These are phyloP conservation scores for Skeletonema grethae DNA, from an alignment of 108 stramenopile genomes.

Conservation along the genomic window DNA sequence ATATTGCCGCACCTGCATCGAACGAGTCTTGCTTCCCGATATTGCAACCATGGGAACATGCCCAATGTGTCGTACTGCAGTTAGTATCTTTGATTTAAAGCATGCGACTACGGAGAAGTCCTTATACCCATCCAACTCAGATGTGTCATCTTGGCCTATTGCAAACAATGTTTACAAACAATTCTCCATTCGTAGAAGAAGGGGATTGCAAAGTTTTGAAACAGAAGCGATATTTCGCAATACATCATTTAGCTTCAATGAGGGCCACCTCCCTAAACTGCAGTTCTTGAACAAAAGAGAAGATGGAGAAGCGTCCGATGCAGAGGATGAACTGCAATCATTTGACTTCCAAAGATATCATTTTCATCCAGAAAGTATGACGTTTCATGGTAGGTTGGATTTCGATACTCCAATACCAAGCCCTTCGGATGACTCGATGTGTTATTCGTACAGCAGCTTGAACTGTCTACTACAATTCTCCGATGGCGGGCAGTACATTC, in stretches of 20 bases:
- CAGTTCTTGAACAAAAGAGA: background rate
- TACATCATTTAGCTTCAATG: background rate
- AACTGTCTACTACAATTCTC: constrained; percentile 59
- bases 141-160: constrained; percentile 27
- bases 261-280: constrained; percentile 1
- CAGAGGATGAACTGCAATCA: background rate
- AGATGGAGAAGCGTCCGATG: background rate
- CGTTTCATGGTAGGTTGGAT: constrained; percentile 51
- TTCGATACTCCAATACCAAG: background rate
- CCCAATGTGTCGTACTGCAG: constrained; percentile 32
- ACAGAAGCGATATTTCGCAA: background rate
- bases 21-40: background rate
- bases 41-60: constrained; percentile 28
- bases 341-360: constrained; percentile 30
- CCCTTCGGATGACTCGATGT: background rate
- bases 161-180: constrained; percentile 12
- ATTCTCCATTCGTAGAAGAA: background rate
- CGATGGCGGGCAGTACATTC: constrained; percentile 51
- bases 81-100: constrained; percentile 35
- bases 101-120: background rate
- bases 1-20: constrained; percentile 12
- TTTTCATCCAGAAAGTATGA: constrained; percentile 56
- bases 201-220: background rate
- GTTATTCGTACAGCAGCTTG: constrained; percentile 27
- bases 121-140: constrained; percentile 4